Evolutionary conservation across 2,329 filamentous ascomycete species (phyloP).

Genomic region (Neocatenulostroma microsporum): DNA sequence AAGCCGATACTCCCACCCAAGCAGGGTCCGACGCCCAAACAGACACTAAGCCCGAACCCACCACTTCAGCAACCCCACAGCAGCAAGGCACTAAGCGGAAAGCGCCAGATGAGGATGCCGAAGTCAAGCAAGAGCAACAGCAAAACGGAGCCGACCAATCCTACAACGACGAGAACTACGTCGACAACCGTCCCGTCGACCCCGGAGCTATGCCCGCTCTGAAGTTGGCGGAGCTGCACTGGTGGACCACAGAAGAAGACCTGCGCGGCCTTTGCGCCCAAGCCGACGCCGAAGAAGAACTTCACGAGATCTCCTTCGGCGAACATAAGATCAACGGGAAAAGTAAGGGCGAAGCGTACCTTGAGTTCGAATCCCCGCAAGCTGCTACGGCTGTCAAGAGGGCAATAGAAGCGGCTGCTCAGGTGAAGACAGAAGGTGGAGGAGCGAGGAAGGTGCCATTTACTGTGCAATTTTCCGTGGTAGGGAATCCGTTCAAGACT

Average conservation of each 20-base stretch:
- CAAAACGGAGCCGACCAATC: constrained; percentile 5
- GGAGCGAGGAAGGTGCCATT: constrained; percentile 14
- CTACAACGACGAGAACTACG: constrained; percentile 2
- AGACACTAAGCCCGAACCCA: constrained; percentile 5
- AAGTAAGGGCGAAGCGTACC: constrained; percentile 84
- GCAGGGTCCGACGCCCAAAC: not conserved
- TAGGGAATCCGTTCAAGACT: constrained; percentile 75
- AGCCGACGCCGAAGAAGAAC: constrained; percentile 71
- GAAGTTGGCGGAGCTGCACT: constrained; percentile 82
- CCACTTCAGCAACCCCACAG: constrained; percentile 31
- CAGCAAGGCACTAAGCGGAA: constrained; percentile 57
- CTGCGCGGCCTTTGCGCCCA: constrained; percentile 68
- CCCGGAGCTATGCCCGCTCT: constrained; percentile 61
- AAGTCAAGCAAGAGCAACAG: constrained; percentile 10
- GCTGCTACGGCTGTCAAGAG: constrained; percentile 80
- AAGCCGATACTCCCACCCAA: constrained; percentile 1
- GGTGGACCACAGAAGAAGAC: constrained; percentile 97
- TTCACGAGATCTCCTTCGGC: constrained; percentile 91
- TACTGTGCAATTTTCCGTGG: constrained; percentile 12
- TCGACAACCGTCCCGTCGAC: constrained; percentile 41
- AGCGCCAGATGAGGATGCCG: constrained; percentile 45
- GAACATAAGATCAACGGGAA: constrained; percentile 99
- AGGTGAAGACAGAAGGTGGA: constrained; percentile 12
- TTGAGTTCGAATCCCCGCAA: constrained; percentile 77
- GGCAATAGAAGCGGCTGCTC: constrained; percentile 45